Evolutionary conservation across 352 stramenopile genomes (phyloP).

Genomic region (Globisporangium lucens): DNA sequence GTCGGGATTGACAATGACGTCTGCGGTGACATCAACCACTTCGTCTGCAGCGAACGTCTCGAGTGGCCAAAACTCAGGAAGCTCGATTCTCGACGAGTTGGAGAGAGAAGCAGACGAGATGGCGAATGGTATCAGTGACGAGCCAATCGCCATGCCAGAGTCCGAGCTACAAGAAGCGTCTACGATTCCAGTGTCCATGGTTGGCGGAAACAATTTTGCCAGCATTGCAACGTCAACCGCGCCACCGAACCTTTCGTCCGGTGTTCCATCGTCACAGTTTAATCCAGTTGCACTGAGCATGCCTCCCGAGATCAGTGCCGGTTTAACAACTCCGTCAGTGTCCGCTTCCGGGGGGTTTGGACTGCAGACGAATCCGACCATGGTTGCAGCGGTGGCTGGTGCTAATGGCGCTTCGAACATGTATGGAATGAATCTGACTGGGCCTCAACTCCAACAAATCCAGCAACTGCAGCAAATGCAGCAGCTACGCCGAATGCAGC

Average conservation of each 20-base stretch:
- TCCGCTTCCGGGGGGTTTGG: slow-evolving; percentile 39
- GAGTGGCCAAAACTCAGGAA: slow-evolving; percentile 28
- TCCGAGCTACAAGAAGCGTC: slow-evolving; percentile 57
- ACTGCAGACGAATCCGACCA: slow-evolving; percentile 33
- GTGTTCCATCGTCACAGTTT: slow-evolving; percentile 32
- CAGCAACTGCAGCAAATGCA: slow-evolving; percentile 86
- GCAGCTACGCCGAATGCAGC: slow-evolving; percentile 43
- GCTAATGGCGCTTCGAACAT: slow-evolving; percentile 35
- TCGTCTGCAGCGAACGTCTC: slow-evolving; percentile 20
- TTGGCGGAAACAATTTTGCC: slow-evolving; percentile 14
- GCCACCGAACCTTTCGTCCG: slow-evolving; percentile 21
- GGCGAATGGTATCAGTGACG: slow-evolving; percentile 76
- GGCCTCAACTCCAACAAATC: slow-evolving; percentile 76
- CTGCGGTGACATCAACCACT: slow-evolving; percentile 18
- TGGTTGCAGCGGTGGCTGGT: slow-evolving; percentile 33
- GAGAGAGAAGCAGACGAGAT: slow-evolving; percentile 86
- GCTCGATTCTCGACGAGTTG: slow-evolving; percentile 83
- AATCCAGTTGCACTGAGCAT: slow-evolving; percentile 66
- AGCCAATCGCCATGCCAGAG: slow-evolving; percentile 80
- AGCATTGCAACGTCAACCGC: slow-evolving; percentile 30
- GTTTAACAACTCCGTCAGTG: slow-evolving; percentile 22
- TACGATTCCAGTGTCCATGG: slow-evolving; percentile 12
- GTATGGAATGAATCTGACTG: slow-evolving; percentile 80
- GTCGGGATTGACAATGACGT: slow-evolving; percentile 21
- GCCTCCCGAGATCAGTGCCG: slow-evolving; percentile 62